Evolutionary conservation across 805 yeast genomes (phyloP), one percentile per base, ranked within the genome.

Genomic region (Kluyveromyces nonfermentans): DNA sequence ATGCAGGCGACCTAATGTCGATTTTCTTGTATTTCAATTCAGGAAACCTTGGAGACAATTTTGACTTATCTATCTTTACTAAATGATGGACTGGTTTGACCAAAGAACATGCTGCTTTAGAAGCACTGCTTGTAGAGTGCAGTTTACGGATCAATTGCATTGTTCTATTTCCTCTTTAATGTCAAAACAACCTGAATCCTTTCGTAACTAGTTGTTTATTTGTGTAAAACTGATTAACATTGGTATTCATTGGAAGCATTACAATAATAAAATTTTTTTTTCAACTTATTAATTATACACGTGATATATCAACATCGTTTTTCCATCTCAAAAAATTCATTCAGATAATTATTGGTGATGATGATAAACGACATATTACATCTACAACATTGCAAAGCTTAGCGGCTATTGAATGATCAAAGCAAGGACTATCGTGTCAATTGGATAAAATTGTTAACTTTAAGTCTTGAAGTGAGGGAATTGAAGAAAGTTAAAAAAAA

Each of bases 1-100:
- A 90, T 19, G 77, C 81, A 16, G 93, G 82, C 12, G 95, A 80
- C 58, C 84, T 75, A 48, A 88, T 77, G 63, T 88, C 95, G 55
- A 78, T 77, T 51, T 81, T 79, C 22, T 81, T 76, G 40, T 73
- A 65, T 49, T 83, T 75, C 46, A 85, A 65, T 33, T 78, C 84
- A 42, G 83, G 78, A 63, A 80, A 84, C 47, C 81, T 71, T 45
- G 90, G 88, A 32, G 89, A 82, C 40, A 90, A 73, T 43, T 76
- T 75, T 33, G 78, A 67, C 63, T 93, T 93, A 55, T 77, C 74
- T 57, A 86, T 78, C 51, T 77, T 78, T 36, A 90, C 85, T 47
- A 77, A 73, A 65, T 93, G 98, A 63, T 93, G 98, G 14, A 90
- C 94, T 1, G 98, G 97, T 41, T 82, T 77, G 32, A 86, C 89